Percentiles rank a stretch among this genome's conserved stretches.
These are phyloP conservation scores for Hymenoscyphus linearis DNA, from an alignment of 2,329 filamentous ascomycete genomes.

Conservation along the genomic window DNA sequence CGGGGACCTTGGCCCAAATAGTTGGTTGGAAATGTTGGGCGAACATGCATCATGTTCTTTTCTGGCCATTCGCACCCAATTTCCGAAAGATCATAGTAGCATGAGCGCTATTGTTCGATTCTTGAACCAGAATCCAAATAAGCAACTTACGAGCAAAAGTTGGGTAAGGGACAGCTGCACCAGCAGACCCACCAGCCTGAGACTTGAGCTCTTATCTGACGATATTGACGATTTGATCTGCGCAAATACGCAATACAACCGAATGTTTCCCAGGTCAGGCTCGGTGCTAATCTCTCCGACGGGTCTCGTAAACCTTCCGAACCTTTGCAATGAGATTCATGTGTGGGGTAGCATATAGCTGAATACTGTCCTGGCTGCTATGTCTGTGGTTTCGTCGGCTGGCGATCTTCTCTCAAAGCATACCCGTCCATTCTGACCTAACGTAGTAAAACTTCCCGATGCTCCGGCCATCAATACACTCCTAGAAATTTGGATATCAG, in stretches of 20 bases:
- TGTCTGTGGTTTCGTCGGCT: neutral
- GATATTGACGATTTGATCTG: neutral
- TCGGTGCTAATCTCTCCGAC: neutral
- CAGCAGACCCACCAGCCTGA: neutral
- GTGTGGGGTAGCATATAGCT: neutral
- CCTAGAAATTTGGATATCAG: neutral
- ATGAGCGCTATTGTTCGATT: neutral
- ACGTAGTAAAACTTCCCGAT: neutral
- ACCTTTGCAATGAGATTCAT: neutral
- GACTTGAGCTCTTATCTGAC: neutral
- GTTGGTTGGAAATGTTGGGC: neutral
- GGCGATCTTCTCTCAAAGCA: neutral
- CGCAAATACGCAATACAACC: neutral
- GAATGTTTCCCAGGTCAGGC: neutral
- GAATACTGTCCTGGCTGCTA: neutral
- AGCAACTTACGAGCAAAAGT: neutral
- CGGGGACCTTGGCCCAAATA: neutral
- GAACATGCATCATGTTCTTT: neutral
- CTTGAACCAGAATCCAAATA: neutral
- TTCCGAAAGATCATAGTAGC: neutral
- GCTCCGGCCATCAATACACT: neutral
- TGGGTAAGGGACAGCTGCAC: neutral
- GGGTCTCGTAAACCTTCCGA: neutral
- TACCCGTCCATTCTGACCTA: neutral
- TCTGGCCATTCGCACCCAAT: neutral